Evolutionary conservation across 805 yeast genomes (phyloP), one percentile per base, ranked within the genome.

Genomic region (Zygoascus bituminiphila): DNA sequence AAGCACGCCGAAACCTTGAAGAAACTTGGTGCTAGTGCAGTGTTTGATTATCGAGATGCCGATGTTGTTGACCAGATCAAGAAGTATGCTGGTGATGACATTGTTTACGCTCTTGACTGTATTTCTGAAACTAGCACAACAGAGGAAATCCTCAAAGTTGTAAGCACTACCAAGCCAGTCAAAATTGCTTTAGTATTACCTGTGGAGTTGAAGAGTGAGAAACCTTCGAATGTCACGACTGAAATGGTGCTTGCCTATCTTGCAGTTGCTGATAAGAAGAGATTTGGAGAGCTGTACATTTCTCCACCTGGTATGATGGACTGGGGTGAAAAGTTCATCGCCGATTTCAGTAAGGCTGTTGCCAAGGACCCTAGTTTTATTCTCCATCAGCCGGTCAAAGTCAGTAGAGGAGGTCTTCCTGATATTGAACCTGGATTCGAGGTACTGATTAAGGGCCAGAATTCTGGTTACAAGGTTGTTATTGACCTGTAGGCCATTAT

Each of bases 1-100:
- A 73, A 71, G 54, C 67, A 77, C 59, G 67, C 65, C 50, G 65
- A 64, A 12, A 58, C 57, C 42, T 58, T 78, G 53, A 69, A 68
- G 54, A 48, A 58, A 1, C 54, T 73, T 23, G 83, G 83, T 54
- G 82, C 81, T 22, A 74, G 71, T 51, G 67, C 64, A 25, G 64
- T 72, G 15, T 67, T 76, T 49, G 82, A 80, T 54, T 59, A 60
- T 43, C 44, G 53, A 9, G 77, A 74, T 51, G 55, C 64, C 0
- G 73, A 74, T 51, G 75, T 73, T 47, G 58, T 71, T 47, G 69
- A 69, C 21, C 67, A 74, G 60, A 73, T 76, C 48, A 63, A 59
- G 48, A 52, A 57, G 17, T 47, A 56, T 21, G 50, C 57, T 5
- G 56, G 56, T 14, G 59, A 56, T 42, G 47, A 52, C 24, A 53